Evolutionary conservation across 371 early-diverging fungal species (phyloP).

Genomic region (Coemansia sp.): DNA sequence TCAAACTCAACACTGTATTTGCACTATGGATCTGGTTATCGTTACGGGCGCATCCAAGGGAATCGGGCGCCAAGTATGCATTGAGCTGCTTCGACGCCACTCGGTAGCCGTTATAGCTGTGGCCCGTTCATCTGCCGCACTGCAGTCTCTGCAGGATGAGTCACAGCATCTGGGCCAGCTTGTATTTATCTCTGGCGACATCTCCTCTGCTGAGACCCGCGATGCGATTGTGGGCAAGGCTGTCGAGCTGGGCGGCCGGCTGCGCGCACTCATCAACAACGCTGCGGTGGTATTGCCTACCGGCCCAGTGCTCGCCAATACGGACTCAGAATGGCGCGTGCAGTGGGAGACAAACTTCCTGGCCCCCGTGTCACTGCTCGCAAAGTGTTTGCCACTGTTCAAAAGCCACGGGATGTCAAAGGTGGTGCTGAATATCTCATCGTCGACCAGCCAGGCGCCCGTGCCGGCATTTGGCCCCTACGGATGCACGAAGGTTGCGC

Average conservation of each 20-base stretch:
- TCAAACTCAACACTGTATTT: too few relatives aligned
- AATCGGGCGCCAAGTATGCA: constrained; percentile 28
- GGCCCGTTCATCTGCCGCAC: constrained; percentile 12
- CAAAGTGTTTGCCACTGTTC: constrained; percentile 1
- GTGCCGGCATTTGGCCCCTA: constrained; percentile 34
- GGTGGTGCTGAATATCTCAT: constrained; percentile 29
- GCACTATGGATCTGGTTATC: constrained; percentile 14
- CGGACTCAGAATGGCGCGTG: constrained; percentile 6
- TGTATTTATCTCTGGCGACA: constrained; percentile 17
- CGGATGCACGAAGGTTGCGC: constrained; percentile 32
- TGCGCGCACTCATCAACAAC: constrained; percentile 37
- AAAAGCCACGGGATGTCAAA: neutral
- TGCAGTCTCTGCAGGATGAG: constrained; percentile 11
- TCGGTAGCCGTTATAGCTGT: constrained; percentile 15
- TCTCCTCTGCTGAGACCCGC: constrained; percentile 16
- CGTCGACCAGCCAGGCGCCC: constrained; percentile 38
- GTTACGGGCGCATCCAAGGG: constrained; percentile 42
- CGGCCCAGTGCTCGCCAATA: constrained; percentile 18
- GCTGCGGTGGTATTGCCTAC: constrained; percentile 25
- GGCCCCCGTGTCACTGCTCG: constrained; percentile 19
- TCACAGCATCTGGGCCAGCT: constrained; percentile 6
- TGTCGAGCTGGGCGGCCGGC: neutral
- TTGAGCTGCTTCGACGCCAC: constrained; percentile 12
- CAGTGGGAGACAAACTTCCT: constrained; percentile 24
- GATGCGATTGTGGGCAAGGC: neutral